A percentile compares a stretch with the other conserved stretches of the same genome.
Evolutionary conservation across 2,329 filamentous ascomycete species (phyloP).

Genomic region (Fusarium gaditjirri): DNA sequence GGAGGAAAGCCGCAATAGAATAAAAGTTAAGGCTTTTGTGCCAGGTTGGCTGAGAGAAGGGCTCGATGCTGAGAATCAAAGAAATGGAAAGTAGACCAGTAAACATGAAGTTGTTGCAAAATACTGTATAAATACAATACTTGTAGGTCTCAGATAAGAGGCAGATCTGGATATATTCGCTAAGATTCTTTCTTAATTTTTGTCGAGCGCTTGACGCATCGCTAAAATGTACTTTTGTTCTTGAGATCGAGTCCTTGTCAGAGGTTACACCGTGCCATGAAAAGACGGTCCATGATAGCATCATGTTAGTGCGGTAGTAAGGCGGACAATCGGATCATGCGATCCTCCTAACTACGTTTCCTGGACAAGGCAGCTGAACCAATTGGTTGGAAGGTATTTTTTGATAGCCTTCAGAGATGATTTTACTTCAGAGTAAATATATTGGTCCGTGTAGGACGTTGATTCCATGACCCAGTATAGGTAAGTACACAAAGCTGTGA

Average conservation of each 20-base stretch:
- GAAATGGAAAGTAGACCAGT: constrained; percentile 23
- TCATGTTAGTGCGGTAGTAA: neutral
- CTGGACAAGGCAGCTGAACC: neutral
- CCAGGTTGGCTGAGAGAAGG: constrained; percentile 75
- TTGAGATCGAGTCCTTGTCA: neutral
- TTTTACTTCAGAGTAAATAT: neutral
- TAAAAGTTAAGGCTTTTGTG: constrained; percentile 82
- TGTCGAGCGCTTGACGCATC: neutral
- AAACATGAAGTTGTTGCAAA: constrained; percentile 5
- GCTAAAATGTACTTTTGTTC: neutral
- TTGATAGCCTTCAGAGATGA: neutral
- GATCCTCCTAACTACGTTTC: neutral
- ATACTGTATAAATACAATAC: constrained; percentile 21
- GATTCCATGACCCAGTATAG: no score
- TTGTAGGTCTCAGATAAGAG: neutral
- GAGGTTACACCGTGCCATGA: neutral
- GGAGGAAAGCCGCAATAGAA: constrained; percentile 50
- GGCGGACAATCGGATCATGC: neutral
- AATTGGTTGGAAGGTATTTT: neutral
- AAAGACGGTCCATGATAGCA: neutral
- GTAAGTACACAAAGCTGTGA: neutral
- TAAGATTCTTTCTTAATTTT: neutral
- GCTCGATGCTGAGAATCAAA: constrained; percentile 47
- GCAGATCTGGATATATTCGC: constrained; percentile 20
- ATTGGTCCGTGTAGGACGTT: neutral